phyloP scores from a whole-genome alignment of 75 land plant species.

The Cunninghamia lanceolata region DNA sequence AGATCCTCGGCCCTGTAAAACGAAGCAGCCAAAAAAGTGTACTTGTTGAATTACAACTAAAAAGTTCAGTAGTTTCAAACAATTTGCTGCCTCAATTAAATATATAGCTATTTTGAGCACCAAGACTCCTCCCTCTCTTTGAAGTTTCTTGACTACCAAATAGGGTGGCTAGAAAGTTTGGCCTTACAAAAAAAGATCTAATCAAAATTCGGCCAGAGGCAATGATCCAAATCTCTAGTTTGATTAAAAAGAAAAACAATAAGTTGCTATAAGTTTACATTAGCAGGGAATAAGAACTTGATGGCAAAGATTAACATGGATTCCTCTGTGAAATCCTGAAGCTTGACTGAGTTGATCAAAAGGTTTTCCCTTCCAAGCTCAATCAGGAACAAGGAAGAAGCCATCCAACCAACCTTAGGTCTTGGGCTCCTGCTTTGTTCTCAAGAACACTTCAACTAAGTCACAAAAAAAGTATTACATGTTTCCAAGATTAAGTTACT shows the following conservation, averaged over 20 bases:
- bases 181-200: background rate
- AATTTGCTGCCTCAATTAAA: background rate
- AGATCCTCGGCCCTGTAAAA: background rate
- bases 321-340: background rate
- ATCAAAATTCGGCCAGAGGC: background rate
- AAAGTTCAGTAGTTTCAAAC: background rate
- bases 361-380: background rate
- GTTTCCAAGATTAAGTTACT: background rate
- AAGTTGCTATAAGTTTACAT: background rate
- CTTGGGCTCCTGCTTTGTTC: background rate
- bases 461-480: background rate
- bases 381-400: background rate
- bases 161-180: background rate
- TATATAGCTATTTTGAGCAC: background rate
- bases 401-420: background rate
- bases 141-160: background rate
- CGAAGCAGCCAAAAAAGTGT: background rate
- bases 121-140: background rate
- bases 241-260: background rate
- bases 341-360: background rate
- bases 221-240: background rate
- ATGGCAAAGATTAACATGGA: background rate
- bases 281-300: background rate
- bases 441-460: background rate
- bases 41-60: background rate